Conservation (phyloP, 352 stramenopile genomes). For the Poterioochromonas sp. region DNA sequence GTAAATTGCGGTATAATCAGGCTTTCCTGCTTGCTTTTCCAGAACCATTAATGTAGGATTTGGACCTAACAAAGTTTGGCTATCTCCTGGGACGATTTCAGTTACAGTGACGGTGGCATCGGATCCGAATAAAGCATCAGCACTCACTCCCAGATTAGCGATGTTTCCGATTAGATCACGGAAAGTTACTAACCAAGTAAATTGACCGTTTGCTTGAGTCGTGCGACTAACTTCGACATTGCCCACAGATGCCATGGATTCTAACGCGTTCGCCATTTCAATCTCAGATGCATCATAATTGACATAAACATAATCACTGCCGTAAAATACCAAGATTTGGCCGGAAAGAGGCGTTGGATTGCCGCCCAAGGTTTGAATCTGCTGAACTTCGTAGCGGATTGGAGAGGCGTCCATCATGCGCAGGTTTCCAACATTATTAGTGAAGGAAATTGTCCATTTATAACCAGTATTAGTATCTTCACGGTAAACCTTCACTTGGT, state of each 20-base stretch:
- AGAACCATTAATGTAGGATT: conserved; percentile 54
- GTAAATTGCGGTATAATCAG: conserved; percentile 81
- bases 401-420: conserved; percentile 69
- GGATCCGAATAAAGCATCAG: conserved; percentile 59
- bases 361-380: conserved; percentile 74
- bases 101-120: conserved; percentile 47
- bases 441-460: conserved; percentile 89
- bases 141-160: conserved; percentile 52
- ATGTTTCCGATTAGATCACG: conserved; percentile 61
- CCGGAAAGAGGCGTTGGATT: conserved; percentile 81
- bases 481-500: conserved; percentile 52
- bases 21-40: conserved; percentile 78
- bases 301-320: conserved; percentile 48
- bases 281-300: conserved; percentile 59
- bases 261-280: conserved; percentile 71
- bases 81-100: conserved; percentile 58
- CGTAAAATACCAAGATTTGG: conserved; percentile 70
- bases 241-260: conserved; percentile 69
- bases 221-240: conserved; percentile 68
- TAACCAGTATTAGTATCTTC: conserved; percentile 51
- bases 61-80: conserved; percentile 34
- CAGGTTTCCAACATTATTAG: conserved; percentile 83
- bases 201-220: conserved; percentile 64
- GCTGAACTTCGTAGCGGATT: conserved; percentile 77
- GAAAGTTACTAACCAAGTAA: conserved; percentile 85